A percentile compares a stretch with the other conserved stretches of the same genome.
phyloP scores from a whole-genome alignment of 2,329 filamentous ascomycete genomes.

The Curvularia hawaiiensis region DNA sequence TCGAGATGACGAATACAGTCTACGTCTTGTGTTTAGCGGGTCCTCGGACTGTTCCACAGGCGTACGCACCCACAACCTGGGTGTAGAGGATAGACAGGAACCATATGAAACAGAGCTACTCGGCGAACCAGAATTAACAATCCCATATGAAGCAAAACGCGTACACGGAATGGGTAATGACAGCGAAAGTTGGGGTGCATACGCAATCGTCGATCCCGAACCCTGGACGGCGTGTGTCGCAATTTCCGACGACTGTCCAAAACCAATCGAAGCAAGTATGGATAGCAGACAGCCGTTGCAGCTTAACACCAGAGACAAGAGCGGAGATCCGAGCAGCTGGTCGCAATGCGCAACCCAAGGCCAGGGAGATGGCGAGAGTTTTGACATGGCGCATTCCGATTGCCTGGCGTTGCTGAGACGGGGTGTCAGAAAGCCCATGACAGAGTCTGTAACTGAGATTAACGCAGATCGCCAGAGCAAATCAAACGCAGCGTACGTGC shows the following conservation, averaged over 20 bases:
- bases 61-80: conserved; percentile 6
- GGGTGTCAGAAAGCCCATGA: conserved; percentile 6
- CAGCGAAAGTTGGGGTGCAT: conserved; percentile 9
- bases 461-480: neutral
- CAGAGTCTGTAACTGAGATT: neutral
- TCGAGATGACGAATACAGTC: conserved; percentile 21
- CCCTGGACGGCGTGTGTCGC: conserved; percentile 35
- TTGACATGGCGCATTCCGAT: conserved; percentile 26
- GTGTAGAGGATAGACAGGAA: conserved; percentile 10
- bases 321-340: conserved; percentile 23
- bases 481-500: conserved; percentile 2
- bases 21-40: conserved; percentile 27
- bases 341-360: conserved; percentile 37
- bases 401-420: conserved; percentile 33
- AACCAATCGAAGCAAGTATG: conserved; percentile 19
- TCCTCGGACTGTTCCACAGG: conserved; percentile 13
- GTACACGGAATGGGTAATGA: conserved; percentile 15
- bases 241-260: conserved; percentile 28
- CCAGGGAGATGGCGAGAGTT: conserved; percentile 25
- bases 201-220: conserved; percentile 34
- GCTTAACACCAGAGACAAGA: conserved; percentile 17
- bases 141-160: conserved; percentile 12
- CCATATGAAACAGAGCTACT: conserved; percentile 22
- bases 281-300: conserved; percentile 20
- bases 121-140: conserved; percentile 21